Base-by-base conservation (phyloP, 805 yeast genomes). In the Isabelozyma pseudorhagii region DNA sequence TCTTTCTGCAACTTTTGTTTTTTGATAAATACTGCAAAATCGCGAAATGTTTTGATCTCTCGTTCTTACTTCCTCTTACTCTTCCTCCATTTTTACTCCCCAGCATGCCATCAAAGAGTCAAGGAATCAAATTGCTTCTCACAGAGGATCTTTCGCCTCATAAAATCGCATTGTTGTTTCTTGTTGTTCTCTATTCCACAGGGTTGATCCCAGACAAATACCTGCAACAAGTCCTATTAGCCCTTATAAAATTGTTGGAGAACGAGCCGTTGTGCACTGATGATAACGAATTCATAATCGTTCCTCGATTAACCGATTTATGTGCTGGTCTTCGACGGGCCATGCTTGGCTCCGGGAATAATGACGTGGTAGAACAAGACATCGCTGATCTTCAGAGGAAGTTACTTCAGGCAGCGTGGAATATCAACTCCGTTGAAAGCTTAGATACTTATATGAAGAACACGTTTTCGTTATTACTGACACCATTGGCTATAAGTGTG, bases 101-200 rank as follows among this genome's bases (percentile, higher is more conserved):
- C 40, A 15, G 6, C 40, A 40, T 38, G 40, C 9, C 40, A n/a
- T 38, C 21, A 14, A 40, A 7, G 11, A 8, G 14, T 17, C 42
- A 40, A 17, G 14, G 42, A 10, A 21, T 56, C 18, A 57, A 60
- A 47, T 54, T 69, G 27, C 54, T 69, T 10, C 57, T 70, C 31
- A 59, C 74, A 3, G 77, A 72, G 48, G 75, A 68, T 47, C 51
- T 84, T 27, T 78, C 85, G 5, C 83, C 88, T 0, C 75, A 80
- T 49, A 82, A 80, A 54, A 63, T 84, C 0, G 79, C 83, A 1
- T 55, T 83, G 1, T 56, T 83, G 8, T 63, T 77, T 3, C 57
- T 84, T 11, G 70, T 83, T 5, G 72, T 72, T 13, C 76, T 77
- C 0, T 79, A 80, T 54, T 70, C 82, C 43, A 60, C 70, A 10